Evolutionary conservation across 1,284 basidiomycete species (phyloP).

Genomic region (Malassezia furfur): DNA sequence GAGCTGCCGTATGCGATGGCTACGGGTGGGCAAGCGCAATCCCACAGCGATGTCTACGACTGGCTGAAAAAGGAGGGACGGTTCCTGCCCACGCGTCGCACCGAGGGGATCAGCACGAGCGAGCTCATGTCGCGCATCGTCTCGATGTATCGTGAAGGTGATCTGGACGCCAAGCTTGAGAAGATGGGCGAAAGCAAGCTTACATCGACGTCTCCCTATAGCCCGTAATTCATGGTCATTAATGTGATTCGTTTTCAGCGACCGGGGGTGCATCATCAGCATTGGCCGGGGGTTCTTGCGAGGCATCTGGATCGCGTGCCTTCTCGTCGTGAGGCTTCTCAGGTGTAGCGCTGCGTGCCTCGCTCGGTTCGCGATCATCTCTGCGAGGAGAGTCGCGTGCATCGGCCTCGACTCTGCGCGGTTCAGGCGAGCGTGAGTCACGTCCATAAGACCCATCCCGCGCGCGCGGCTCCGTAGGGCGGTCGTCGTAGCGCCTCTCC

Average conservation of each 20-base stretch:
- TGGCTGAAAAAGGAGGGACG: constrained; percentile 77
- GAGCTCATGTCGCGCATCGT: constrained; percentile 60
- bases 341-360: too few relatives aligned
- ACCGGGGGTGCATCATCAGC: not conserved
- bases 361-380: too few relatives aligned
- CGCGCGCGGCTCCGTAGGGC: not conserved
- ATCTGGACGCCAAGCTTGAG: constrained; percentile 78
- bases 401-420: too few relatives aligned
- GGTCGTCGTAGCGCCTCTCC: not conserved
- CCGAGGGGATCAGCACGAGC: constrained; percentile 86
- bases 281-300: too few relatives aligned
- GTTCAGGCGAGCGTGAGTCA: not conserved
- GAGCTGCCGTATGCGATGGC: constrained; percentile 38
- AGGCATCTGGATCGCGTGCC: not conserved
- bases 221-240: not conserved
- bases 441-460: too few relatives aligned
- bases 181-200: constrained; percentile 60
- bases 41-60: constrained; percentile 68
- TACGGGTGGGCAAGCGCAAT: constrained; percentile 1
- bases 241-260: not conserved
- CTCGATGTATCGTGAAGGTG: constrained; percentile 50
- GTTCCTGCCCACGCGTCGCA: constrained; percentile 89
- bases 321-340: not conserved
- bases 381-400: too few relatives aligned
- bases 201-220: not conserved